Evolutionary conservation across 192 early-diverging fungal species (phyloP).

Genomic region (Mortierella hygrophila): DNA sequence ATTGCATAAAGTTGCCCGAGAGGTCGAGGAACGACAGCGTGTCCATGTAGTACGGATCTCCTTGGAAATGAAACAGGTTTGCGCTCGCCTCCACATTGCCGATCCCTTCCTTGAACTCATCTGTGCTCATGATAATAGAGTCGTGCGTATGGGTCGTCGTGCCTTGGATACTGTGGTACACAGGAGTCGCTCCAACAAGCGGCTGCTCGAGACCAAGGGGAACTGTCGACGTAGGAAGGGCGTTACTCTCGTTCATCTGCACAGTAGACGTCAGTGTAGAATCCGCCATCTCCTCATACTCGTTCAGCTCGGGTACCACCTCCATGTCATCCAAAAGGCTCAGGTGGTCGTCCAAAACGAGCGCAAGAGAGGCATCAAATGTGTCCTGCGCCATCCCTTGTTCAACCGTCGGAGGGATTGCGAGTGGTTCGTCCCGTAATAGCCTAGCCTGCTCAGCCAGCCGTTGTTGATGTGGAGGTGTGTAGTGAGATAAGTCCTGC

Average conservation of each 20-base stretch:
- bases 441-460: constrained; percentile 11
- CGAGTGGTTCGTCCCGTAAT: constrained; percentile 9
- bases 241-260: not conserved
- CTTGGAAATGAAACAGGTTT: constrained; percentile 19
- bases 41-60: constrained; percentile 28
- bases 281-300: constrained; percentile 19
- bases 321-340: constrained; percentile 44
- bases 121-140: not conserved
- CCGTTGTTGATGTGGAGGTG: constrained; percentile 15
- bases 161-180: constrained; percentile 1
- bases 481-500: constrained; percentile 26
- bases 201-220: not conserved
- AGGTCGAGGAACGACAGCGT: constrained; percentile 31
- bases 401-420: not conserved
- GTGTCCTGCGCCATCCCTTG: constrained; percentile 18
- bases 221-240: not conserved
- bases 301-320: constrained; percentile 21
- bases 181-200: constrained; percentile 5
- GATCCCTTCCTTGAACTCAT: not conserved
- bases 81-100: not conserved
- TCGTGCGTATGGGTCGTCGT: not conserved
- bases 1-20: constrained; percentile 22
- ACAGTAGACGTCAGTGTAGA: not conserved
- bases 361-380: constrained; percentile 36
- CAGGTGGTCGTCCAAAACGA: constrained; percentile 31